phyloP scores from a whole-genome alignment of 345 rosid species.

The Corchorus olitorius region DNA sequence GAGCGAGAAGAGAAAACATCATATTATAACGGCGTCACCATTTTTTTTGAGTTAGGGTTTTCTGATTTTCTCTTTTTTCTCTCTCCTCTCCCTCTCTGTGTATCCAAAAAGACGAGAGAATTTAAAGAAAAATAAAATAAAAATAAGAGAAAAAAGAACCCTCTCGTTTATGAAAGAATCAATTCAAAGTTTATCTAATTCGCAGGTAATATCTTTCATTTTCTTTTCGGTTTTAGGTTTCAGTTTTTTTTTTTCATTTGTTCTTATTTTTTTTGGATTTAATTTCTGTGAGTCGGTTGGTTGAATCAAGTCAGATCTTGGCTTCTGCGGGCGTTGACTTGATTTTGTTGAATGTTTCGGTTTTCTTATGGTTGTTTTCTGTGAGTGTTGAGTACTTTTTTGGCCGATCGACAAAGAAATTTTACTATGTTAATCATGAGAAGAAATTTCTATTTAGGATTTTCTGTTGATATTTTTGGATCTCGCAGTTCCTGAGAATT shows the following conservation, averaged over 20 bases:
- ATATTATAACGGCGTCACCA: neutral
- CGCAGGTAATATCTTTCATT: slow-evolving; percentile 21
- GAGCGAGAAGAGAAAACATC: neutral
- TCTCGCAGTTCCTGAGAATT: neutral
- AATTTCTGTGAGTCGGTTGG: neutral
- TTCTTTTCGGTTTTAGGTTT: neutral
- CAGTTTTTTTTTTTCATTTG: neutral
- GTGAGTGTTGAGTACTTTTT: neutral
- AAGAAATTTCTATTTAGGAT: neutral
- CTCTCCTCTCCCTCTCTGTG: neutral
- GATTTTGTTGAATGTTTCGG: neutral
- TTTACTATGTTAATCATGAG: neutral
- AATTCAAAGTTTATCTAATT: neutral
- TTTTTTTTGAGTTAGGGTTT: neutral
- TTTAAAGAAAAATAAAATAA: too few relatives aligned
- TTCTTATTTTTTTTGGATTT: neutral
- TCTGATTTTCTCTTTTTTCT: too few relatives aligned
- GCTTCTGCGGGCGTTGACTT: neutral
- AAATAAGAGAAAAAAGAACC: neutral
- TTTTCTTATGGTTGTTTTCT: neutral
- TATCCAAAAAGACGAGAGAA: too few relatives aligned
- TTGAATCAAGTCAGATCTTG: neutral
- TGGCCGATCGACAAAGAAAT: neutral
- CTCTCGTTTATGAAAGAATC: neutral
- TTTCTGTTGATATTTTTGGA: neutral